Base-by-base conservation (phyloP, 1,284 basidiomycete species). In the Boletus mariae region DNA sequence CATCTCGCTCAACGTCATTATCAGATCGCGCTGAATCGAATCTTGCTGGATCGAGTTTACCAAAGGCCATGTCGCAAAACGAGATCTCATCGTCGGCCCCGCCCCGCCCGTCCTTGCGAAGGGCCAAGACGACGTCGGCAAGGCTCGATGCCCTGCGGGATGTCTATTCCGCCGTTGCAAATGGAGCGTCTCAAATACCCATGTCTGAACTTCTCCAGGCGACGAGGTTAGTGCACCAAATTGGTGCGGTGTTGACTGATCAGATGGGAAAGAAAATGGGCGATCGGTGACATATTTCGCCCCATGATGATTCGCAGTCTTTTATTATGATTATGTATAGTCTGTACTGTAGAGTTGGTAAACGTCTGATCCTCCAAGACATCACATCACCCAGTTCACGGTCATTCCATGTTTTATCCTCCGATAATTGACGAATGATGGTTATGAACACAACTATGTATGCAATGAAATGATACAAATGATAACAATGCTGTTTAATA, bases 131-230 rank as follows among this genome's bases (percentile, higher is more conserved):
- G 1, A 64, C 67, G 1, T 71, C 69, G 8, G 54, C 65, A 9
- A 63, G 65, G 10, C 61, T 77, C 25, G 66, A 71, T 9, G 68
- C 65, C 11, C 52, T 76, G 32, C 66, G 62, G 31, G 68, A 65
- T 9, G 68, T 72, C 11, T 74, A 72, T 53, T 61, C 61, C 9
- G 65, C 65, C 7, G 58, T 77, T 13, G 56, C 62, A 8, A 61
- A 69, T 7, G 66, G 65, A 13, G 67, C 59, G 6, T 77, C 76
- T 25, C 75, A 77, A 49, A 64, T 71, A 41, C 66, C 71, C 15
- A 59, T 71, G 26, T 61, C 71, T 7, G 73, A 75, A 52, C 64
- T 78, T 12, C 45, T 74, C 1, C 69, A 72, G 23, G 72, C 71
- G 7, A 70, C 70, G 11, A 62, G 52, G 10, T 53, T 75, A 28